Evolutionary conservation across 306 rosid species (phyloP).

Genomic region (Vachellia pachyceras): DNA sequence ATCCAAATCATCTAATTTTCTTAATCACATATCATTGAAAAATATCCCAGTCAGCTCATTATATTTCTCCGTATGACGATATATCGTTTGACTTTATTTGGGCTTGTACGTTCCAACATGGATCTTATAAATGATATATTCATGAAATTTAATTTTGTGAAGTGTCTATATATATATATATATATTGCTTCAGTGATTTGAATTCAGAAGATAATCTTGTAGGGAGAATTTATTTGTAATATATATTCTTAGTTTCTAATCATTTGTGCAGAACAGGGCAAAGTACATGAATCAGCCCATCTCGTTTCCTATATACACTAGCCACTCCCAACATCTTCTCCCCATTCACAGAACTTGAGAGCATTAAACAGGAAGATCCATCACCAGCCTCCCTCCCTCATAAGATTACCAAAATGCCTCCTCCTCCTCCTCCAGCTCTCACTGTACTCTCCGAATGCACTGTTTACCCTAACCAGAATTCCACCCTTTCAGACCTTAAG

Average conservation of each 20-base stretch:
- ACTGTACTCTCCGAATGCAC: slow-evolving; percentile 60
- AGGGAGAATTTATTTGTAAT: background rate
- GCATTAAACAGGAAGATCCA: no score
- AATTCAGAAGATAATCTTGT: background rate
- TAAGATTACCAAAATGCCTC: slow-evolving; percentile 40
- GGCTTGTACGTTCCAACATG: no score
- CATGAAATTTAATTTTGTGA: no score
- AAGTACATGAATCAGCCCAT: slow-evolving; percentile 28
- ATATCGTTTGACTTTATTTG: no score
- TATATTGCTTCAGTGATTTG: background rate
- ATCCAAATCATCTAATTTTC: no score
- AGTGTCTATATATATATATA: no score
- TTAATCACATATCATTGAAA: no score
- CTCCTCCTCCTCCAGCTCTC: slow-evolving; percentile 24
- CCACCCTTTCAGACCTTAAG: slow-evolving; percentile 57
- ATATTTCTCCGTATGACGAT: no score
- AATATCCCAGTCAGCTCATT: no score
- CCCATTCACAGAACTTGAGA: slow-evolving; percentile 27
- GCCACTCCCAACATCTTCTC: background rate
- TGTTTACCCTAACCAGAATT: slow-evolving; percentile 63
- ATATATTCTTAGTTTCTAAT: background rate
- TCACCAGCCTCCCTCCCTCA: background rate
- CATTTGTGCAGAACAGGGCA: background rate
- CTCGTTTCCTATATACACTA: slow-evolving; percentile 40
- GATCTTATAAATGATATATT: no score